Percentiles rank a stretch among this genome's conserved stretches.
phyloP scores from a whole-genome alignment of 352 stramenopile genomes.

The Phytophthora podocarpi region DNA sequence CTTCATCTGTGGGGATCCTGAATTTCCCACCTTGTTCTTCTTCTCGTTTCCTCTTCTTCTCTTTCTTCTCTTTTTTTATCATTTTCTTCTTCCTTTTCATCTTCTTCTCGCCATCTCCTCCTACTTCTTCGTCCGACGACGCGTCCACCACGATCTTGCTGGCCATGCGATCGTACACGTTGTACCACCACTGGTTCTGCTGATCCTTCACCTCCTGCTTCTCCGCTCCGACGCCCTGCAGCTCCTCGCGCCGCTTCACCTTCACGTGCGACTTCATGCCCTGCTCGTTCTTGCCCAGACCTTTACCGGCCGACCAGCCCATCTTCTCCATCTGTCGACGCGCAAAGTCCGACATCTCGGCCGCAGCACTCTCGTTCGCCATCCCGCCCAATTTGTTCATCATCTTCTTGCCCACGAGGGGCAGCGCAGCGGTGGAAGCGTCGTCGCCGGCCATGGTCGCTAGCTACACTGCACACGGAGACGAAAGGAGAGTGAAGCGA shows the following conservation, averaged over 20 bases:
- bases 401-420: conserved; percentile 87
- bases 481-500: neutral
- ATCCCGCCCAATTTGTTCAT: conserved; percentile 78
- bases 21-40: conserved; percentile 51
- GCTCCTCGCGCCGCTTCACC: conserved; percentile 94
- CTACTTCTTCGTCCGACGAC: conserved; percentile 64
- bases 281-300: conserved; percentile 95
- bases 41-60: conserved; percentile 46
- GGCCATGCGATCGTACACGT: conserved; percentile 86
- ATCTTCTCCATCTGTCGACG: conserved; percentile 94
- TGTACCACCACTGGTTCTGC: conserved; percentile 90
- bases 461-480: no score
- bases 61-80: conserved; percentile 48
- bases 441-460: conserved; percentile 16
- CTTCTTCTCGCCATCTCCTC: conserved; percentile 32
- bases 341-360: conserved; percentile 78
- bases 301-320: conserved; percentile 96
- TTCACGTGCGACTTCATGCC: conserved; percentile 94
- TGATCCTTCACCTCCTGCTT: conserved; percentile 69
- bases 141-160: conserved; percentile 86
- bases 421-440: conserved; percentile 29
- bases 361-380: conserved; percentile 76
- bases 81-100: conserved; percentile 51
- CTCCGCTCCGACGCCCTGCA: conserved; percentile 90
- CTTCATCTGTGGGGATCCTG: conserved; percentile 91